Percentiles rank a stretch among this genome's conserved stretches.
Conservation (phyloP, 805 yeast genomes). For the Starmerella tilneyi region DNA sequence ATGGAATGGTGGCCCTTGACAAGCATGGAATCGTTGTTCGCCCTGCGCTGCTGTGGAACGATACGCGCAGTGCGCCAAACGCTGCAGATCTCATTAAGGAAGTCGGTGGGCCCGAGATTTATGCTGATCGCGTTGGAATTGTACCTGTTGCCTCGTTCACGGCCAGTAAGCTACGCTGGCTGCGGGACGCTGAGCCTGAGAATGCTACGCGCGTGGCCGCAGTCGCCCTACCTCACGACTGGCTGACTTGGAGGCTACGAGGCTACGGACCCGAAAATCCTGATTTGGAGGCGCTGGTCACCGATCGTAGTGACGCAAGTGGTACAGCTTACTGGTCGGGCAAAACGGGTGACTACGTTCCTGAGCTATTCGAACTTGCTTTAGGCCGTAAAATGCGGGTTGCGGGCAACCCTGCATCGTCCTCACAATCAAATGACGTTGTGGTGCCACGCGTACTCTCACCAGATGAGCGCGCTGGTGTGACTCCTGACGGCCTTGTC, state of each 20-base stretch:
- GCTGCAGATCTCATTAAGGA: constrained; percentile 22
- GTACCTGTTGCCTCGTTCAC: constrained; percentile 27
- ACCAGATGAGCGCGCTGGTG: constrained; percentile 18
- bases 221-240: constrained; percentile 26
- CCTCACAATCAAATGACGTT: constrained; percentile 11
- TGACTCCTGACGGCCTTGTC: constrained; percentile 12
- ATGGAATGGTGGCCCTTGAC: constrained; percentile 24
- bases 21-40: constrained; percentile 21
- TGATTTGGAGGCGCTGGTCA: constrained; percentile 22
- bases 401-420: constrained; percentile 10
- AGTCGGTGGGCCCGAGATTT: constrained; percentile 24
- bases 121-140: constrained; percentile 23
- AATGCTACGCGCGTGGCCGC: constrained; percentile 23
- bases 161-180: constrained; percentile 25
- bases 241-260: constrained; percentile 25
- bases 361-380: constrained; percentile 22
- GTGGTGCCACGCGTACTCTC: constrained; percentile 24
- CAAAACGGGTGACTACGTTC: constrained; percentile 17
- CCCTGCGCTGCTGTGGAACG: constrained; percentile 26
- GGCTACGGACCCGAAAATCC: constrained; percentile 26
- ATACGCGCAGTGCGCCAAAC: constrained; percentile 23
- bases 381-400: constrained; percentile 23
- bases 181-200: constrained; percentile 25
- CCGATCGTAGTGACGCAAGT: constrained; percentile 26
- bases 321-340: constrained; percentile 27